Evolutionary conservation across 2,329 filamentous ascomycete genomes (phyloP).

Genomic region (Colletotrichum aenigma): DNA sequence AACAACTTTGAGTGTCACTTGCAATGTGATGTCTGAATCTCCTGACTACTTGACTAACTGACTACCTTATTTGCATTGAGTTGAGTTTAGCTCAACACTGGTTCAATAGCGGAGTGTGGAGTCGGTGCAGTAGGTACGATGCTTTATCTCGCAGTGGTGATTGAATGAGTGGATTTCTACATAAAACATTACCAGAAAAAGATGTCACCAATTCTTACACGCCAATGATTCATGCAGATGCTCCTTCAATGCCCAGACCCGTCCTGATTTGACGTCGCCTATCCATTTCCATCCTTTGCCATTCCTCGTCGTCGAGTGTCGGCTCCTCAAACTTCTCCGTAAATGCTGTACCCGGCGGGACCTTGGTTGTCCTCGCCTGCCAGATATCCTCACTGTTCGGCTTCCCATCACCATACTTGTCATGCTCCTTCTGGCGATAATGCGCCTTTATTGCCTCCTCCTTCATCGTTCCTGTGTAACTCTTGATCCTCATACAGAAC

Average conservation of each 20-base stretch:
- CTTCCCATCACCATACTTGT: slow-evolving; percentile 65
- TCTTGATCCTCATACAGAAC: slow-evolving; percentile 92
- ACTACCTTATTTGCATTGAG: not conserved
- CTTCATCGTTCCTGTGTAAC: slow-evolving; percentile 62
- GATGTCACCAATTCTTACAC: not conserved
- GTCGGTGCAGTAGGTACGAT: not conserved
- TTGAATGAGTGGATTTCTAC: not conserved
- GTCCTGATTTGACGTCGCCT: slow-evolving; percentile 39
- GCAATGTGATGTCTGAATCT: not conserved
- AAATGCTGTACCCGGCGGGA: slow-evolving; percentile 56
- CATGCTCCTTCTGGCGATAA: slow-evolving; percentile 69
- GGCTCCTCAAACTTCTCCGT: slow-evolving; percentile 40
- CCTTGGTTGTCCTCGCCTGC: slow-evolving; percentile 70
- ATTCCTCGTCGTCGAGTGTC: slow-evolving; percentile 46
- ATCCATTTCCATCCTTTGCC: slow-evolving; percentile 37
- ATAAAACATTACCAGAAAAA: not conserved
- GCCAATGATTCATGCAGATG: not conserved
- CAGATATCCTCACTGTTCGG: slow-evolving; percentile 91
- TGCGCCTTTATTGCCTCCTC: slow-evolving; percentile 67
- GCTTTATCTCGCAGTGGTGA: not conserved
- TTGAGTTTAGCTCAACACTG: not conserved
- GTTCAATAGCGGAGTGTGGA: not conserved
- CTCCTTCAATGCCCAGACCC: slow-evolving; percentile 27
- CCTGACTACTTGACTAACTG: accelerated
- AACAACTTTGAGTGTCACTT: not conserved